Evolutionary conservation across 108 stramenopile genomes (phyloP).

Genomic region (Stephanodiscus triporus): DNA sequence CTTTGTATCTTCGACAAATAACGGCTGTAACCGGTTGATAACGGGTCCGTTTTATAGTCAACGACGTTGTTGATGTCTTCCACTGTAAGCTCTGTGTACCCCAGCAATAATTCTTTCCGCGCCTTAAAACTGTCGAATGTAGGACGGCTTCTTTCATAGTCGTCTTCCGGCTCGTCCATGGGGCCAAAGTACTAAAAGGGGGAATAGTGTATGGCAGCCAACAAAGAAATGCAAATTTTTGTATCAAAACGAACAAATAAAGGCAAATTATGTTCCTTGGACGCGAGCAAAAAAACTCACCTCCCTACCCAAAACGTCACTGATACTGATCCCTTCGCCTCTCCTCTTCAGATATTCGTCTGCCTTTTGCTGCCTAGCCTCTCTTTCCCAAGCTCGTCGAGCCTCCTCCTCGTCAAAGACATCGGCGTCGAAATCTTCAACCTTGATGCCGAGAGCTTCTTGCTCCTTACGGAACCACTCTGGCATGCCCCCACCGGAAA

Average conservation of each 20-base stretch:
- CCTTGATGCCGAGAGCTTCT: slow-evolving; percentile 28
- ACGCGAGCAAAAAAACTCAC: slow-evolving; percentile 1
- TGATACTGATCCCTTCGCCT: slow-evolving; percentile 35
- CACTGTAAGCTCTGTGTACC: slow-evolving; percentile 64
- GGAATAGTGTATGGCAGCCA: not conserved
- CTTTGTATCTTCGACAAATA: slow-evolving; percentile 67
- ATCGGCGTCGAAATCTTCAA: slow-evolving; percentile 28
- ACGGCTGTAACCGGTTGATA: slow-evolving; percentile 63
- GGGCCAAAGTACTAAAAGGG: slow-evolving; percentile 29
- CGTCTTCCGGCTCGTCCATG: slow-evolving; percentile 47
- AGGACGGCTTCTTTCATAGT: slow-evolving; percentile 51
- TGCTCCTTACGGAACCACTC: slow-evolving; percentile 63
- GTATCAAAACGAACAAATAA: not conserved
- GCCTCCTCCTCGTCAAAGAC: slow-evolving; percentile 24
- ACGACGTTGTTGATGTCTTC: slow-evolving; percentile 67
- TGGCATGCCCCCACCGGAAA: slow-evolving; percentile 40
- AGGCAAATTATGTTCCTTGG: not conserved
- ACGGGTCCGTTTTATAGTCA: slow-evolving; percentile 61
- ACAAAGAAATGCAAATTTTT: not conserved
- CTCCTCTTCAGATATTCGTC: slow-evolving; percentile 38
- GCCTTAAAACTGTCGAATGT: slow-evolving; percentile 56
- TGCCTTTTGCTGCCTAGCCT: slow-evolving; percentile 40
- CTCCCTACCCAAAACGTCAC: slow-evolving; percentile 39
- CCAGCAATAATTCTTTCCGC: slow-evolving; percentile 64
- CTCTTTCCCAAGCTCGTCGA: slow-evolving; percentile 29